These are phyloP conservation scores for Gigaspora rosea DNA, from an alignment of 192 early-diverging fungal genomes.

Conservation along the genomic window DNA sequence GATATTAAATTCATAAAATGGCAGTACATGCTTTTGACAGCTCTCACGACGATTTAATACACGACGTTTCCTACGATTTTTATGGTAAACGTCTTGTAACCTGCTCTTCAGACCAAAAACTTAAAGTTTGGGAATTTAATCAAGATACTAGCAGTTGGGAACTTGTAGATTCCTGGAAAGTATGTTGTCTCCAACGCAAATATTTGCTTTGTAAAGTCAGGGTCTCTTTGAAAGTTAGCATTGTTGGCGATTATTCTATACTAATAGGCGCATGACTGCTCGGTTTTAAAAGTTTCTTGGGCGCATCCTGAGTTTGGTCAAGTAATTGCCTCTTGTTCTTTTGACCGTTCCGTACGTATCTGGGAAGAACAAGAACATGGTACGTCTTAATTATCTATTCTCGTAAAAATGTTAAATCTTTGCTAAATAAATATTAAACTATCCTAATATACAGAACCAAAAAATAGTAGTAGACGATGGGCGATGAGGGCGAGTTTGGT, in stretches of 20 bases:
- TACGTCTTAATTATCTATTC: conserved; percentile 26
- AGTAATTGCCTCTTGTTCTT: conserved; percentile 87
- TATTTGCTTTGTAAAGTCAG: background rate
- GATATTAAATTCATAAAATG: background rate
- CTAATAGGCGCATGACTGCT: conserved; percentile 78
- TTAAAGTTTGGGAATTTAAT: conserved; percentile 93
- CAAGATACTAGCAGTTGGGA: conserved; percentile 35
- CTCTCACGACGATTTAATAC: conserved; percentile 90
- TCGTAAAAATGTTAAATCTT: background rate
- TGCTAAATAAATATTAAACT: background rate
- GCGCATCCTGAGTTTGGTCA: conserved; percentile 98
- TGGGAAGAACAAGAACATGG: conserved; percentile 88
- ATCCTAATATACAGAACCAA: conserved; percentile 41
- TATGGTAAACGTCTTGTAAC: conserved; percentile 89
- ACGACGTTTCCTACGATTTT: conserved; percentile 88
- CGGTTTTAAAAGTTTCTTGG: conserved; percentile 84
- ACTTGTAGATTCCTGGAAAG: conserved; percentile 79
- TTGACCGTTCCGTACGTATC: conserved; percentile 87
- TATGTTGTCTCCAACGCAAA: conserved; percentile 27
- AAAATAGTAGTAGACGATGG: conserved; percentile 47
- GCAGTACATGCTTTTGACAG: conserved; percentile 55
- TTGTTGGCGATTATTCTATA: background rate
- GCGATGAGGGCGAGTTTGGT: conserved; percentile 56
- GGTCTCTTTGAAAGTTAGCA: background rate
- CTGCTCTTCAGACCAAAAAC: conserved; percentile 87